These are phyloP conservation scores for Cladobotryum protrusum DNA, from an alignment of 2,329 filamentous ascomycete species.

Conservation along the genomic window DNA sequence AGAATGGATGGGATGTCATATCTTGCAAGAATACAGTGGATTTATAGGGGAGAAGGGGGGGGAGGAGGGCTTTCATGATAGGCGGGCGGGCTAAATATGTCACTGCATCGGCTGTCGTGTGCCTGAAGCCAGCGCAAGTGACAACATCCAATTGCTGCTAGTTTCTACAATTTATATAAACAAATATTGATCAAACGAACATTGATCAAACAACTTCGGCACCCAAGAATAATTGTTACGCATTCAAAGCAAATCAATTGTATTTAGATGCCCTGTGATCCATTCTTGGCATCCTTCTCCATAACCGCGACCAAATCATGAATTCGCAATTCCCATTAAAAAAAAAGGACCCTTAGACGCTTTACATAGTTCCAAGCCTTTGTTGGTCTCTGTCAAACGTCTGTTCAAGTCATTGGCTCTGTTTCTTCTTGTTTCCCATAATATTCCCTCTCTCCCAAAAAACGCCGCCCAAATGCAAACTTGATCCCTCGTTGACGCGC, in stretches of 20 bases:
- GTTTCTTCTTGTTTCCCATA: slow-evolving; percentile 5
- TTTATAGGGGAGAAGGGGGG: no score
- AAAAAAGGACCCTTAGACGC: neutral
- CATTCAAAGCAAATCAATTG: neutral
- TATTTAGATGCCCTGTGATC: neutral
- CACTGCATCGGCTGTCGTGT: no score
- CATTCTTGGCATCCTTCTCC: neutral
- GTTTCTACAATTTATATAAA: no score
- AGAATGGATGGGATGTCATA: no score
- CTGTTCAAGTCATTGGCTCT: no score
- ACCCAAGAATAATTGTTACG: neutral
- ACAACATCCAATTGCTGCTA: no score
- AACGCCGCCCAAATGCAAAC: slow-evolving; percentile 17
- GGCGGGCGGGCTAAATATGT: no score
- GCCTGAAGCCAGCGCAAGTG: no score
- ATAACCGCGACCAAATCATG: neutral
- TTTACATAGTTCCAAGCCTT: slow-evolving; percentile 1
- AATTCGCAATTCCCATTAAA: neutral
- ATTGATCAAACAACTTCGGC: neutral
- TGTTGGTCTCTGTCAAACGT: neutral
- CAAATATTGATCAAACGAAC: no score
- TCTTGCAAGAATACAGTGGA: no score
- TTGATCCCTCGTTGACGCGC: neutral
- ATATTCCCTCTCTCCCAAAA: no score
- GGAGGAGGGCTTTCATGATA: no score